These are phyloP conservation scores for Tremella mesenterica DNA, from an alignment of 768 basidiomycete species.

Conservation along the genomic window DNA sequence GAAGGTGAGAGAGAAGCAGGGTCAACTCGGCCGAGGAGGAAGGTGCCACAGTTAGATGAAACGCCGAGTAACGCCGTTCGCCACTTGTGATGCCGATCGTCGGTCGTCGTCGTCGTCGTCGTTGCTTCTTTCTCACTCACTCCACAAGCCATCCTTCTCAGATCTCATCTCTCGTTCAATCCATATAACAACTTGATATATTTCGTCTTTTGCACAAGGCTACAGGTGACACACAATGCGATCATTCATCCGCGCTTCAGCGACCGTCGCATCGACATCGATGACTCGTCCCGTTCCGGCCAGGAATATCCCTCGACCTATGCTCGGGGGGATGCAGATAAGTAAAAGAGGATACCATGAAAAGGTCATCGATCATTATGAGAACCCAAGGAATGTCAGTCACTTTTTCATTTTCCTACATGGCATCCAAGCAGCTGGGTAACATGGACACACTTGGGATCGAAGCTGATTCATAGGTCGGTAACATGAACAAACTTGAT, in stretches of 20 bases:
- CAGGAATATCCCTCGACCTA: background rate
- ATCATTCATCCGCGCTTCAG: slow-evolving; percentile 14
- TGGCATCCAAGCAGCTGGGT: background rate
- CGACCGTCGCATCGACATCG: slow-evolving; percentile 21
- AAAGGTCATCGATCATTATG: slow-evolving; percentile 83
- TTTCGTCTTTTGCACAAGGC: too few relatives aligned
- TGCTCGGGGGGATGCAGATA: background rate
- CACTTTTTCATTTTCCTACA: background rate
- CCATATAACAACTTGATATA: too few relatives aligned
- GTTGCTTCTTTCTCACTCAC: too few relatives aligned
- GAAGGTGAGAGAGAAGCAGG: too few relatives aligned
- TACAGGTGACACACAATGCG: too few relatives aligned
- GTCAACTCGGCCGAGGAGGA: too few relatives aligned
- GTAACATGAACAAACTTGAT: slow-evolving; percentile 87
- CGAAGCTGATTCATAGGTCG: slow-evolving; percentile 62
- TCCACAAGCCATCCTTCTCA: too few relatives aligned
- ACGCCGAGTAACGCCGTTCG: too few relatives aligned
- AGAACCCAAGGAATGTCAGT: slow-evolving; percentile 90
- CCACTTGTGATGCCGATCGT: too few relatives aligned
- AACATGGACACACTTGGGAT: slow-evolving; percentile 1
- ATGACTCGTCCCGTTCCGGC: slow-evolving; percentile 17
- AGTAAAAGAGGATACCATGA: slow-evolving; percentile 72
- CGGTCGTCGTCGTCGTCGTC: too few relatives aligned
- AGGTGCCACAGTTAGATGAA: too few relatives aligned
- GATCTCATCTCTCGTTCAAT: too few relatives aligned